Base-by-base conservation (phyloP, 768 basidiomycete genomes). In the Mycena indigotica region DNA sequence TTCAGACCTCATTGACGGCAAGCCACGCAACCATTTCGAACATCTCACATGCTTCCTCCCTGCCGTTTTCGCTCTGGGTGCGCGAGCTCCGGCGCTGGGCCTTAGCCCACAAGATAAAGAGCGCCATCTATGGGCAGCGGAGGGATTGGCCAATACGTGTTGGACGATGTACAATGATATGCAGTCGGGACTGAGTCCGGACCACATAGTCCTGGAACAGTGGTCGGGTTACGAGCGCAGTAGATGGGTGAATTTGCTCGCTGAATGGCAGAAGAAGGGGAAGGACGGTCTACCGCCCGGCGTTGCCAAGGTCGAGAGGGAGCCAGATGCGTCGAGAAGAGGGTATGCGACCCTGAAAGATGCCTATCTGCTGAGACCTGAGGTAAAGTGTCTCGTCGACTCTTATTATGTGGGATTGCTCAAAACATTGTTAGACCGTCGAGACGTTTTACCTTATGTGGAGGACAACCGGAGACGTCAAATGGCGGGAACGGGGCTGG, bases 1-100 rank as follows among this genome's bases (percentile, higher is more conserved):
- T 15, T 84, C 84, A 6, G 81, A 84, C 63, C 72, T 73, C 13
- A 55, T 55, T 5, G 50, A 61, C 30, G 76, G 65, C 19, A 48
- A 45, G 8, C 77, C 80, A 15, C 69, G 73, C 3, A 74, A 82
- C 65, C 73, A 65, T n/a, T 75, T 86, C 53, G 81, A 87, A 66
- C 86, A 88, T 65, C 77, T 86, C 28, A 77, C 84, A 3, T 88
- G 86, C 65, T 87, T 85, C 74, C 76, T 86, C 56, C 84, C 85
- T 0, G 86, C 84, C 3, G 72, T 87, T 10, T 74, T 88, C 44
- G 83, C 84, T 1, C 77, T 88, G 6, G 86, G 85, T 28, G 81
- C 73, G 15, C 71, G 80, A 57, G 77, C 75, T 16, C 73, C 58
- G 3, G 55, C 57, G 39, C 57, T 79, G 24, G 59, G 59, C 32